Evolutionary conservation across 2,329 filamentous ascomycete species (phyloP).

Genomic region (Emergomyces pasteurianus): DNA sequence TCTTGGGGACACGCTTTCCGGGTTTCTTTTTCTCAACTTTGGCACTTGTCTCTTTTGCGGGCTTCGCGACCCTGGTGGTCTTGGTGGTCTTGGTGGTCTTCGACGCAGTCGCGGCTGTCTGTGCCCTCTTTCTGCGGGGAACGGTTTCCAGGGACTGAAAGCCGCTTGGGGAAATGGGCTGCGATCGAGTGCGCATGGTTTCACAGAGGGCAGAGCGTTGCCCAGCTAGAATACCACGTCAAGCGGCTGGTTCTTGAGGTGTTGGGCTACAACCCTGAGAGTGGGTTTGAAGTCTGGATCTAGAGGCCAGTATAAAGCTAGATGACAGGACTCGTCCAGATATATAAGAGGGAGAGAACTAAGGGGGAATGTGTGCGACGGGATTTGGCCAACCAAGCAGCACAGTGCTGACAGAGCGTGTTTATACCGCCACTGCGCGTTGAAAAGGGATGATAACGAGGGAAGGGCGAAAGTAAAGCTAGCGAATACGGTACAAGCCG

Average conservation of each 20-base stretch:
- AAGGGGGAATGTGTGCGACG: no score
- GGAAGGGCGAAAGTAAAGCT: background rate
- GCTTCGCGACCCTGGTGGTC: background rate
- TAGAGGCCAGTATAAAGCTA: background rate
- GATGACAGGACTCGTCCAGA: no score
- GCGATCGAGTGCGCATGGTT: conserved; percentile 29
- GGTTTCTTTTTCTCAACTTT: conserved; percentile 4
- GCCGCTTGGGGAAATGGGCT: conserved; percentile 24
- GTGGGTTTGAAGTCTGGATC: background rate
- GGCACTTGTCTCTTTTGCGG: conserved; percentile 4
- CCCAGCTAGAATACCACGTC: background rate
- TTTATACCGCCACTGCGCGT: background rate
- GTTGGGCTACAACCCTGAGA: background rate
- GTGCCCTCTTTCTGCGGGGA: conserved; percentile 7
- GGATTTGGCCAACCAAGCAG: background rate
- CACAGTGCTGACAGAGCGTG: background rate
- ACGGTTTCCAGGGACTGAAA: conserved; percentile 21
- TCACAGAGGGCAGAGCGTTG: background rate
- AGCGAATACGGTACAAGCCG: background rate
- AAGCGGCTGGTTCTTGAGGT: background rate
- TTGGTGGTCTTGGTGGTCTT: conserved; percentile 6
- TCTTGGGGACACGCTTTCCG: conserved; percentile 10
- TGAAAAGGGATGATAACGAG: background rate
- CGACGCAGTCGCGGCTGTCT: conserved; percentile 8
- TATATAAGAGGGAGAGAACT: no score